These are phyloP conservation scores for Cyphellophora attinorum DNA, from an alignment of 2,329 filamentous ascomycete species.

Conservation along the genomic window DNA sequence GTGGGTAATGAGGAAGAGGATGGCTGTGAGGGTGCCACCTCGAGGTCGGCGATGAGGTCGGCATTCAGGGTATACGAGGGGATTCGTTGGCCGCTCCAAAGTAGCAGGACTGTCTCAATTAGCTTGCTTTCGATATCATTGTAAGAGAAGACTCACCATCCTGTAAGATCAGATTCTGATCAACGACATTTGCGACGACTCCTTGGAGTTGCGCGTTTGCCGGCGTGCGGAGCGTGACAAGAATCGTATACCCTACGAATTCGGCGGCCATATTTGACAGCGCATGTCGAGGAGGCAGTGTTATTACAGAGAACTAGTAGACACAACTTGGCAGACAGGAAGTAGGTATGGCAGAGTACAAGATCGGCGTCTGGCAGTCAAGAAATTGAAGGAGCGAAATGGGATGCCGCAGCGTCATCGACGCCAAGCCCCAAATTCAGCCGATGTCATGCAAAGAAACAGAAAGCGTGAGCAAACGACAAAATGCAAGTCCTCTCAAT, in stretches of 20 bases:
- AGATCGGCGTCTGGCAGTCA: no score
- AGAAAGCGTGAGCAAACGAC: no score
- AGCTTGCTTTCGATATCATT: constrained; percentile 23
- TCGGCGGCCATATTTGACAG: constrained; percentile 57
- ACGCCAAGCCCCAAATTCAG: no score
- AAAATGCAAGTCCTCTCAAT: no score
- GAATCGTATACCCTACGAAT: constrained; percentile 68
- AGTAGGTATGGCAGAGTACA: no score
- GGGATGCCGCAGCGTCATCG: no score
- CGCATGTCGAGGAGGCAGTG: no score
- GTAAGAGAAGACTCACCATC: constrained; percentile 48
- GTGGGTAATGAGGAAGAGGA: constrained; percentile 11
- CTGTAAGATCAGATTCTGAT: constrained; percentile 58
- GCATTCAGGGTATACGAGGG: constrained; percentile 48
- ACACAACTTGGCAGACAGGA: no score
- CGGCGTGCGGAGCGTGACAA: constrained; percentile 60
- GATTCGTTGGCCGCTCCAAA: constrained; percentile 43
- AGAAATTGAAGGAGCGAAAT: no score
- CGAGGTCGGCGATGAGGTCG: constrained; percentile 49
- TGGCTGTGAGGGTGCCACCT: constrained; percentile 32
- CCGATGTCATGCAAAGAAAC: no score
- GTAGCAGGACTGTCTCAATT: constrained; percentile 31
- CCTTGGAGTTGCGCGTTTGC: constrained; percentile 58
- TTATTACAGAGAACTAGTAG: no score
- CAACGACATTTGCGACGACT: constrained; percentile 60